Conservation (phyloP, 1,284 basidiomycete species). For the Pseudozyma tsukubaensis region DNA sequence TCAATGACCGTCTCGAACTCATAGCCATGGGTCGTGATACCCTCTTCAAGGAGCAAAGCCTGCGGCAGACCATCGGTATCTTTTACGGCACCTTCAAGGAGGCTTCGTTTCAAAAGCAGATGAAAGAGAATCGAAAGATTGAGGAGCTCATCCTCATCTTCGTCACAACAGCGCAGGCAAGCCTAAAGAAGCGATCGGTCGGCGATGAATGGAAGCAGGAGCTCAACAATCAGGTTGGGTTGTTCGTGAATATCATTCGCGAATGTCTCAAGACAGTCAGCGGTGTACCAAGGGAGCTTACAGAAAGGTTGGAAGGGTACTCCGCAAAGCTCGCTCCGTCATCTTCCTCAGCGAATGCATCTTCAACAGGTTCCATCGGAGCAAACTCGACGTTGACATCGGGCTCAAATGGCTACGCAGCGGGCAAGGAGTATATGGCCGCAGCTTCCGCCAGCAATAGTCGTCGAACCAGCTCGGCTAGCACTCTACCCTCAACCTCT, state of each 20-base stretch:
- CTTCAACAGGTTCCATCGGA: conserved; percentile 9
- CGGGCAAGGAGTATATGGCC: conserved; percentile 25
- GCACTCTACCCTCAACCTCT: conserved; percentile 17
- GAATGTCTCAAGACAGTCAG: conserved; percentile 75
- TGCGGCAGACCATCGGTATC: conserved; percentile 62
- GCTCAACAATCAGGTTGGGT: conserved; percentile 87
- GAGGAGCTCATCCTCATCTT: conserved; percentile 97
- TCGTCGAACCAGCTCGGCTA: conserved; percentile 46
- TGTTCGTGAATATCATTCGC: conserved; percentile 85
- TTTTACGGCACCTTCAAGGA: conserved; percentile 66
- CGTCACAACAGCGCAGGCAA: conserved; percentile 77
- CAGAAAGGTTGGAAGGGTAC: conserved; percentile 83
- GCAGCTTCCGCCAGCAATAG: conserved; percentile 26
- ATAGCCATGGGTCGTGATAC: conserved; percentile 66
- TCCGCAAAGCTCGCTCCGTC: conserved; percentile 76
- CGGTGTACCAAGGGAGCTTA: conserved; percentile 78
- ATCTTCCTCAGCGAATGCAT: conserved; percentile 1
- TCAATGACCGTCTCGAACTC: conserved; percentile 62
- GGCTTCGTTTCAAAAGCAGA: conserved; percentile 67
- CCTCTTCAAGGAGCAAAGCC: conserved; percentile 54
- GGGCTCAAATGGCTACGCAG: conserved; percentile 23
- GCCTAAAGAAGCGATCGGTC: conserved; percentile 76
- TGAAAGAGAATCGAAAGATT: conserved; percentile 95
- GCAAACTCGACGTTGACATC: conserved; percentile 9
- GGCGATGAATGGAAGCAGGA: conserved; percentile 88